Evolutionary conservation across 768 basidiomycete species (phyloP), one percentile per base, ranked within the genome.

Genomic region (Nevesoporus exiguus): DNA sequence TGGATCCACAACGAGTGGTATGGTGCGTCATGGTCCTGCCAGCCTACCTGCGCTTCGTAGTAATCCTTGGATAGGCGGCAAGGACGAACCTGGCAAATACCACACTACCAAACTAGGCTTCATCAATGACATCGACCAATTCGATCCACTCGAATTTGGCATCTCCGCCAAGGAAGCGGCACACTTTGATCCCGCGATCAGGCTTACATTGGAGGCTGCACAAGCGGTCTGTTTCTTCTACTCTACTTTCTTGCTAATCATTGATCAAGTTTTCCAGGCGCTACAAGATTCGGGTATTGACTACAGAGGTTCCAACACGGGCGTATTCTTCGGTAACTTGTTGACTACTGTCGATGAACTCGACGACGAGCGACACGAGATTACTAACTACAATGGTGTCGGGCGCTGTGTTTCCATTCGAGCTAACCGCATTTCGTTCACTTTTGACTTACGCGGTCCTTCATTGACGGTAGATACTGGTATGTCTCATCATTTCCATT

Each of bases 211-310:
- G 34, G 71, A 71, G 44, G 68, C 60, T 34, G 65, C 71, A 15
- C 69, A 72, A 14, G 61, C 63, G 42, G 67, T 68, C 11, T 7
- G 65, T 49, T 25, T 3, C 33, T 14, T 2, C 5, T 33, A 0
- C n/a, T 15, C 13, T 13, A 0, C 7, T 33, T 11, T 54, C 11
- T 25, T 9, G 6, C 15, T 27, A 2, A 17, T 2, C 17, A 5
- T 41, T 45, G 24, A 57, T 33, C 13, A 3, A 3, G 10, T 34
- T 6, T 49, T 21, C 3, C 14, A 60, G 25, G 74, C 74, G 2
- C 66, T 80, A 17, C 69, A 75, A 43, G 79, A 80, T 57, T 77
- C 79, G 2, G 79, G 77, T 7, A 73, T 80, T 37, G 71, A 79
- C 56, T 78, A 73, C 54, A 68, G 78, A 47, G 70, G 70, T 19